Percentiles rank a stretch among this genome's conserved stretches.
phyloP scores from a whole-genome alignment of 441 rosid genomes.

The Mallotus japonicus region DNA sequence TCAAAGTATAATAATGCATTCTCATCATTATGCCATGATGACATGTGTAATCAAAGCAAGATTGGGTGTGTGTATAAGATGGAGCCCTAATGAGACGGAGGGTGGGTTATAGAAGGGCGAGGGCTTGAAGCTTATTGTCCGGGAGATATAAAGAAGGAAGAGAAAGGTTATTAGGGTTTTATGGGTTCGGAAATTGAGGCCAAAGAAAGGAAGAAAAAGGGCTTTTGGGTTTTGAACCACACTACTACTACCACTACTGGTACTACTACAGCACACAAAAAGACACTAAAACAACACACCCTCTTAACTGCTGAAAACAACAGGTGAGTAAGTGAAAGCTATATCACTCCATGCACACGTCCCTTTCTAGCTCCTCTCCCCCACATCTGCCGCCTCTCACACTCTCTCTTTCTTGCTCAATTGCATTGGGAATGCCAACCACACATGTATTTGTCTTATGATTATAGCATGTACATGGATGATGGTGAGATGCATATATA shows the following conservation, averaged over 20 bases:
- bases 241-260: not conserved
- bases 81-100: slow-evolving; percentile 30
- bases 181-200: slow-evolving; percentile 46
- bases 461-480: slow-evolving; percentile 11
- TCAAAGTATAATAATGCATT: not conserved
- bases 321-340: slow-evolving; percentile 81
- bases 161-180: slow-evolving; percentile 25
- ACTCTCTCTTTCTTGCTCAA: slow-evolving; percentile 35
- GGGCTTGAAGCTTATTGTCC: slow-evolving; percentile 32
- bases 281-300: slow-evolving; percentile 24
- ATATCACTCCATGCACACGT: slow-evolving; percentile 72
- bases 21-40: slow-evolving; percentile 34
- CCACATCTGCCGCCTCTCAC: slow-evolving; percentile 68
- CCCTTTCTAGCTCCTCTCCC: slow-evolving; percentile 71
- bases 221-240: slow-evolving; percentile 14
- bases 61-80: not conserved
- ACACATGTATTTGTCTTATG: slow-evolving; percentile 30
- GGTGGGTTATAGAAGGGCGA: not conserved
- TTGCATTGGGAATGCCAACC: slow-evolving; percentile 57
- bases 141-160: slow-evolving; percentile 22
- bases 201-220: not conserved
- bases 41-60: slow-evolving; percentile 13
- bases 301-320: slow-evolving; percentile 76
- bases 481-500: not conserved
- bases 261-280: not conserved